These are phyloP conservation scores for Rhynchospora tenuis DNA, from an alignment of 176 grass and related monocot species.

Conservation along the genomic window DNA sequence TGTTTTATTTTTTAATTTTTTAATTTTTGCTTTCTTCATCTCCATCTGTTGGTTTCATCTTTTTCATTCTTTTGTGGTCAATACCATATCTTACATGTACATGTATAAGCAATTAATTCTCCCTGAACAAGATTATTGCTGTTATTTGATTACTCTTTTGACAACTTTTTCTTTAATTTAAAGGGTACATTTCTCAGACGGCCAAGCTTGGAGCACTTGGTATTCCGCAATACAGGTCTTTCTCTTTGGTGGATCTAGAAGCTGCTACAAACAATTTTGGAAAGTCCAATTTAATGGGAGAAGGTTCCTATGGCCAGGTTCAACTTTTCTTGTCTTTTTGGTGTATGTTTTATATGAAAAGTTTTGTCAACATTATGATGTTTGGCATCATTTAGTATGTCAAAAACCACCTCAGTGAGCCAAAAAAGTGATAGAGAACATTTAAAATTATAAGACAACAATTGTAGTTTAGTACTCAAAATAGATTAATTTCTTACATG, in stretches of 20 bases:
- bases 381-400: not conserved
- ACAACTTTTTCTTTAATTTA: not conserved
- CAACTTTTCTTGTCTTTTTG: not conserved
- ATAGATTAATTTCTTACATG: not conserved
- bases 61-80: not conserved
- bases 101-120: not conserved
- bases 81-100: not conserved
- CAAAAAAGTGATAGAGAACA: not conserved
- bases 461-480: not conserved
- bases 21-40: not conserved
- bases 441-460: not conserved
- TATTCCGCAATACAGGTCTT: slow-evolving; percentile 49
- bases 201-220: slow-evolving; percentile 63
- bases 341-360: not conserved
- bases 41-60: not conserved
- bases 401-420: not conserved
- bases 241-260: slow-evolving; percentile 81
- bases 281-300: slow-evolving; percentile 44
- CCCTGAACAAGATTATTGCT: not conserved
- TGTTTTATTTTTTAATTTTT: not conserved
- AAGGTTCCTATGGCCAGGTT: slow-evolving; percentile 74
- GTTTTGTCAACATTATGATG: not conserved
- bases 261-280: slow-evolving; percentile 64
- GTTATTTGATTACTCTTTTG: not conserved
- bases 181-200: slow-evolving; percentile 72